phyloP scores from a whole-genome alignment of 2,329 filamentous ascomycete species.

The Trichoderma brevicompactum region DNA sequence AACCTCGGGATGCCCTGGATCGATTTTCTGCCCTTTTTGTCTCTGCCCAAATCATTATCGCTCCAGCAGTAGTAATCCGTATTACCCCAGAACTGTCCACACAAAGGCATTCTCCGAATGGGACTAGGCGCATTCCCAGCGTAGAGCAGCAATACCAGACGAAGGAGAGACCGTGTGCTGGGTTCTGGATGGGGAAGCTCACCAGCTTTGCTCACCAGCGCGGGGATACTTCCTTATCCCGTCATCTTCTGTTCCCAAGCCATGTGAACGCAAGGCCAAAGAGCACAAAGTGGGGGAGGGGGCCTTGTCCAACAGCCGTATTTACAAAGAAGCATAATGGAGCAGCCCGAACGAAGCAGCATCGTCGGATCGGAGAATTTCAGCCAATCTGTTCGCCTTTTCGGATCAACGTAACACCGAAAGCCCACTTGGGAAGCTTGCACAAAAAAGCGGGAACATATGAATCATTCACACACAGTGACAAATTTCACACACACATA shows the following conservation, averaged over 20 bases:
- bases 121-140: not conserved
- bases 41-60: not conserved
- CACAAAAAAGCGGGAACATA: not conserved
- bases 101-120: not conserved
- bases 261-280: not conserved
- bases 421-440: not conserved
- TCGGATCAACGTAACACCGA: constrained; percentile 3
- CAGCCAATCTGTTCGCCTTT: not conserved
- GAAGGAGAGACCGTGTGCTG: not conserved
- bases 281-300: not conserved
- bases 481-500: not conserved
- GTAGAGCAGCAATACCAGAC: not conserved
- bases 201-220: not conserved
- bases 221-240: not conserved
- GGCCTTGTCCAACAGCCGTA: too few species aligned
- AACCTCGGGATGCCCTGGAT: not conserved
- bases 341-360: not conserved
- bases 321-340: too few species aligned
- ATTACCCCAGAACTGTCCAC: not conserved
- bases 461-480: not conserved
- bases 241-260: not conserved
- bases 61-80: too few species aligned
- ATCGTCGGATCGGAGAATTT: constrained; percentile 10
- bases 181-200: not conserved
- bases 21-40: not conserved